Percentiles rank a stretch among this genome's conserved stretches.
phyloP scores from a whole-genome alignment of 192 early-diverging fungal genomes.

The Chytriomyces sp. region DNA sequence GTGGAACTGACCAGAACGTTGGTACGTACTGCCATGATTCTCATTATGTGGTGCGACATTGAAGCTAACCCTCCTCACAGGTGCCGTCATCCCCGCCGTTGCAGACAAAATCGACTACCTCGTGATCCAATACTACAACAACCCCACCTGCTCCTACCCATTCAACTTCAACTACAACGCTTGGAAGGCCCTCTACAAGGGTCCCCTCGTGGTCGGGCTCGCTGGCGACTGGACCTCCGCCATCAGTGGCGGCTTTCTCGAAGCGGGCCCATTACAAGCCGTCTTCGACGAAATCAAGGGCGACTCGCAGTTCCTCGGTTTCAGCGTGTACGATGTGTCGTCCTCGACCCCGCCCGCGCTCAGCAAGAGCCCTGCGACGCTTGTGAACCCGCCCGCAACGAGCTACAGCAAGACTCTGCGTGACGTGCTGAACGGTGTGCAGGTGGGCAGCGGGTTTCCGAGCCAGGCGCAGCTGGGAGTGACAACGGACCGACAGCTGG shows the following conservation, averaged over 20 bases:
- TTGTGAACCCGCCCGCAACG: not conserved
- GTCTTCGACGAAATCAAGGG: slow-evolving; percentile 18
- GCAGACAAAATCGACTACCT: not conserved
- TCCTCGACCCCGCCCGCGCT: slow-evolving; percentile 15
- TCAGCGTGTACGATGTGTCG: slow-evolving; percentile 23
- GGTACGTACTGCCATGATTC: too few relatives aligned
- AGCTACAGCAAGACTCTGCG: not conserved
- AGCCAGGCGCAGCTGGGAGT: not conserved
- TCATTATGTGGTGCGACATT: too few relatives aligned
- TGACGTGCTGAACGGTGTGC: slow-evolving; percentile 2
- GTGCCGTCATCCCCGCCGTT: not conserved
- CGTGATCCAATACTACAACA: slow-evolving; percentile 16
- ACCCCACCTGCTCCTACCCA: slow-evolving; percentile 14
- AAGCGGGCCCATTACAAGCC: slow-evolving; percentile 20
- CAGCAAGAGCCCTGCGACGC: too few relatives aligned
- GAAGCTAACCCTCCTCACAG: too few relatives aligned
- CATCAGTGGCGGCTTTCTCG: slow-evolving; percentile 16
- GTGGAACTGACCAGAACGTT: slow-evolving; percentile 10
- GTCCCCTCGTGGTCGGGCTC: slow-evolving; percentile 8
- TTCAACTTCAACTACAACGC: slow-evolving; percentile 19
- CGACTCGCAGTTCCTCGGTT: slow-evolving; percentile 8
- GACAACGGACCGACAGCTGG: not conserved
- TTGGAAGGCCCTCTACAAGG: not conserved
- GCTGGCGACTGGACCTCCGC: slow-evolving; percentile 28
- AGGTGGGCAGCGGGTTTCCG: slow-evolving; percentile 9